Percentiles rank a stretch among this genome's conserved stretches.
phyloP scores from a whole-genome alignment of 495 filamentous ascomycete genomes.

The Aspergillus wentii region DNA sequence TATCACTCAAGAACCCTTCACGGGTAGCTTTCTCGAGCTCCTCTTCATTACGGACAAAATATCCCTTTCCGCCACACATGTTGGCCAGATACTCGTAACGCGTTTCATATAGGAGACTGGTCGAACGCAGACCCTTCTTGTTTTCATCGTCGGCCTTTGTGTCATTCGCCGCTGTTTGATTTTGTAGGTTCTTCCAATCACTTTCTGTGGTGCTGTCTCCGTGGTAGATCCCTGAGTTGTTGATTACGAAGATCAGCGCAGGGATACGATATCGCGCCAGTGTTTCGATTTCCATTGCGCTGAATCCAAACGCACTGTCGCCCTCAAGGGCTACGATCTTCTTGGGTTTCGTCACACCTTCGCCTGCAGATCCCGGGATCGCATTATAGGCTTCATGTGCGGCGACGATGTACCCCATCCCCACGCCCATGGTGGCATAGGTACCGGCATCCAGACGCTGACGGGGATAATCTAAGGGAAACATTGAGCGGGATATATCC shows the following conservation, averaged over 20 bases:
- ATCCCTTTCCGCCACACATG: slow-evolving; percentile 52
- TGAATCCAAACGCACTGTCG: slow-evolving; percentile 61
- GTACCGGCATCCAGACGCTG: slow-evolving; percentile 61
- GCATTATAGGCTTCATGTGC: slow-evolving; percentile 57
- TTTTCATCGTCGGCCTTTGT: slow-evolving; percentile 26
- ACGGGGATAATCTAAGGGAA: slow-evolving; percentile 53
- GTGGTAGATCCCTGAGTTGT: slow-evolving; percentile 62
- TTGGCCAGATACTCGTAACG: slow-evolving; percentile 56
- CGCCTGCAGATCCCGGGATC: slow-evolving; percentile 9
- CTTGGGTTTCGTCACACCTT: slow-evolving; percentile 27
- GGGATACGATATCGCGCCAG: slow-evolving; percentile 60
- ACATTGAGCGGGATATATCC: slow-evolving; percentile 60
- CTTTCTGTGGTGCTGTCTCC: slow-evolving; percentile 41
- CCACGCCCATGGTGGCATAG: slow-evolving; percentile 66
- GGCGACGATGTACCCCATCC: slow-evolving; percentile 59
- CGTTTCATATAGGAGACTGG: slow-evolving; percentile 54
- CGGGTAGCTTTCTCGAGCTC: slow-evolving; percentile 49
- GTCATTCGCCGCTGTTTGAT: slow-evolving; percentile 24
- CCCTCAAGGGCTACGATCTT: slow-evolving; percentile 60
- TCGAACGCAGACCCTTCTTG: slow-evolving; percentile 43
- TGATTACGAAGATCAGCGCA: slow-evolving; percentile 57
- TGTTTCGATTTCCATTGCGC: slow-evolving; percentile 59
- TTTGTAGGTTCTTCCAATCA: slow-evolving; percentile 37
- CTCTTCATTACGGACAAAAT: slow-evolving; percentile 46
- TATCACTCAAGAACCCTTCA: slow-evolving; percentile 44